Evolutionary conservation across 257 asterid genomes (phyloP), one percentile per base, ranked within the genome.

Genomic region (Solanum gandarillasii): DNA sequence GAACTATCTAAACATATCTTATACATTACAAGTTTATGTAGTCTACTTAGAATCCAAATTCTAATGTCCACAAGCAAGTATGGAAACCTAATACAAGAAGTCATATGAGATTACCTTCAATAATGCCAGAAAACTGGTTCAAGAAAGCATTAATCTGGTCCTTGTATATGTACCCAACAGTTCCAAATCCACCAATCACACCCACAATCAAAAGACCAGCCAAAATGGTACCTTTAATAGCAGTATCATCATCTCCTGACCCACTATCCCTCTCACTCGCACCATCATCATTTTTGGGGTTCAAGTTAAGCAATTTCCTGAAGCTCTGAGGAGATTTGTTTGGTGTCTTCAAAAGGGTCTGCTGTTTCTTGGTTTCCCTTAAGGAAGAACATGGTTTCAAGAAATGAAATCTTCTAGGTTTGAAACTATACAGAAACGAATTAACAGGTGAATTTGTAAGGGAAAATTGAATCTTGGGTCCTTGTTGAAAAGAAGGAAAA

Each of bases 131-230:
- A 86, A 96, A 93, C 87, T 96, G 98, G 87, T 90, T 91, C 94
- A 97, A 94, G 91, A 96, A 93, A 85, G 89, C 93, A 91, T 95
- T 97, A 90, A 97, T 92, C 94, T 95, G 99, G 55, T 97, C 99
- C 92, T 86, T 94, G 90, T 95, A 97, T 4, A 95, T 52, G 89
- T 95, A 97, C 21, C 99, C 98, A 88, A 91, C 93, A 36, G 93
- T 68, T 38, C 98, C 99, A 86, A 95, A 95, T 7, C 99, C 99
- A 83, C 99, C 99, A 91, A 95, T 94, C 81, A 94, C 92, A 68
- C 91, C 93, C 4, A 91, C 86, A 90, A 91, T 85, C 89, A 91
- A 85, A 89, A 91, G 88, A 21, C 91, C 92, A 75, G 93, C 92
- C 90, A 91, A 91, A 87, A 97, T 92, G 85, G 98, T 93, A 86